Conservation (phyloP, 306 rosid species). For the Cucurbita pepo region DNA sequence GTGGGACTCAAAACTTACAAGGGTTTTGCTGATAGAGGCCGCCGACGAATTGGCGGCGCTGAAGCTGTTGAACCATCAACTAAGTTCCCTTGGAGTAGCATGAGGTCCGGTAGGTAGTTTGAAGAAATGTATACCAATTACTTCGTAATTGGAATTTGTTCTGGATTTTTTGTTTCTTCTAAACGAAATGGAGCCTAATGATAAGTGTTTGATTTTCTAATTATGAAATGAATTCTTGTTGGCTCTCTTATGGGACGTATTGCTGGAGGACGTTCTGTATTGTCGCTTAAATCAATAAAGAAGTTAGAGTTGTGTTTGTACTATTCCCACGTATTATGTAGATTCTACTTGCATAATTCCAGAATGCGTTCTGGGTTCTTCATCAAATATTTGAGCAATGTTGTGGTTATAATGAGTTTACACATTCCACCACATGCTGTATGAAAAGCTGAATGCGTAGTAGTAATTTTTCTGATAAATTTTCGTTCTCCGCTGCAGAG, state of each 20-base stretch:
- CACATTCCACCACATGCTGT: not conserved
- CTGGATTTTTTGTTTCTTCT: not conserved
- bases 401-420: not conserved
- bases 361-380: not conserved
- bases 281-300: not conserved
- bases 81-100: slow-evolving; percentile 71
- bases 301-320: not conserved
- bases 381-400: not conserved
- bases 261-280: not conserved
- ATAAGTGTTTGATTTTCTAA: not conserved
- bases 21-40: slow-evolving; percentile 9
- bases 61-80: slow-evolving; percentile 7
- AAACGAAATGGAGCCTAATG: not conserved
- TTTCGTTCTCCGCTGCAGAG: too few species aligned
- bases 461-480: not conserved
- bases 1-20: slow-evolving; percentile 4
- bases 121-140: not conserved
- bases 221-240: not conserved
- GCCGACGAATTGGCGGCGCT: slow-evolving; percentile 3
- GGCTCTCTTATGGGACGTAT: not conserved
- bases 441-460: not conserved
- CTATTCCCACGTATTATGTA: not conserved
- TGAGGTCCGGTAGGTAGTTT: slow-evolving; percentile 42
- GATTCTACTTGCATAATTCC: not conserved
- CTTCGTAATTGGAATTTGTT: not conserved